Conservation (phyloP, 495 filamentous ascomycete species). For the Daldinia concentrica region DNA sequence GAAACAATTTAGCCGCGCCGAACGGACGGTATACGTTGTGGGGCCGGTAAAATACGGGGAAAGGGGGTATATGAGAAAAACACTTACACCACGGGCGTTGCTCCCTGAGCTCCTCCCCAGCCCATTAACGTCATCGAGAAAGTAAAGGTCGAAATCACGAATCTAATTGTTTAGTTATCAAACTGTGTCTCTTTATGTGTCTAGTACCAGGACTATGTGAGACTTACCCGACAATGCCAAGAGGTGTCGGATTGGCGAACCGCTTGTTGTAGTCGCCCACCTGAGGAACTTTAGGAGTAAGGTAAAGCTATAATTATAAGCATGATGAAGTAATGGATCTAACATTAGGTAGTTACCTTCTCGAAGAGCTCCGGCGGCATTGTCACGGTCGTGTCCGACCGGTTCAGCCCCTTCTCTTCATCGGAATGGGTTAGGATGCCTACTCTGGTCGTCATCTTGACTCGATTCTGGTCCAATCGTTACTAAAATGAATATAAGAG, state of each 20-base stretch:
- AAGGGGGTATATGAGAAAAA: neutral
- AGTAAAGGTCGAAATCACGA: constrained; percentile 60
- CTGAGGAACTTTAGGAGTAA: constrained; percentile 62
- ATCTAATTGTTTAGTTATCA: constrained; percentile 44
- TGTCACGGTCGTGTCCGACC: constrained; percentile 52
- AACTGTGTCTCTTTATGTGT: neutral
- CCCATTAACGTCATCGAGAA: constrained; percentile 62
- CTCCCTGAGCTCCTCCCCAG: constrained; percentile 60
- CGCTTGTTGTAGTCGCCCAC: constrained; percentile 58
- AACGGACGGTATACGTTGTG: neutral
- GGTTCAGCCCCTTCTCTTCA: constrained; percentile 53
- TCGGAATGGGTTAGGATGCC: constrained; percentile 35
- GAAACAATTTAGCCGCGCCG: constrained; percentile 17
- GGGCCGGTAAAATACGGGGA: neutral
- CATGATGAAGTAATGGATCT: neutral
- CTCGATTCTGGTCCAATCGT: neutral
- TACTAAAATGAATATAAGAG: neutral
- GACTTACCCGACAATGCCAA: constrained; percentile 61
- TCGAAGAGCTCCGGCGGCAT: constrained; percentile 66
- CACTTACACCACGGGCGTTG: constrained; percentile 60
- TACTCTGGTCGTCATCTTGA: constrained; percentile 33
- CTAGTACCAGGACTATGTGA: neutral
- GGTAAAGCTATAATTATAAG: constrained; percentile 53
- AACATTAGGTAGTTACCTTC: constrained; percentile 47
- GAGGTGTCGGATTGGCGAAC: constrained; percentile 64